Base-by-base conservation (phyloP, 1,284 basidiomycete genomes). In the Tilletiaria anomala region DNA sequence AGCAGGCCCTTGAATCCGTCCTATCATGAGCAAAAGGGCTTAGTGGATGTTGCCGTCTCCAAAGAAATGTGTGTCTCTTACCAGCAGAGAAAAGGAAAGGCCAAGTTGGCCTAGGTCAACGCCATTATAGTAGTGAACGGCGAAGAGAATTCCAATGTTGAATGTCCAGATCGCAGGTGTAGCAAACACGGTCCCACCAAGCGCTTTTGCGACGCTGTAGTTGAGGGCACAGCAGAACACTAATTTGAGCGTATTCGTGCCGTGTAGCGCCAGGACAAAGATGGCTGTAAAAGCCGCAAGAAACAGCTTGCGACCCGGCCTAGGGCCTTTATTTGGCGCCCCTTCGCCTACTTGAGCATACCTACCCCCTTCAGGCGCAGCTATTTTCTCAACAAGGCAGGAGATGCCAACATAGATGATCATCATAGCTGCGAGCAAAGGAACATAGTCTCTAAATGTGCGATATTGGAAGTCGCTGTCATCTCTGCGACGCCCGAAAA, bases 251-350 rank as follows among this genome's bases (percentile, higher is more conserved):
- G 75, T 69, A 53, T 82, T 84, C n/a, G 78, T 68, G 20, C 93
- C 93, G 65, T 96, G 91, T n/a, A 97, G 69, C 2, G 76, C 77
- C 15, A 78, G 44, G 32, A 93, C 71, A 69, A 87, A 78, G 37
- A 78, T 50, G n/a, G 77, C 39, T 2, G 83, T 78, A 53, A 80
- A 80, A 5, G 53, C 12, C 2, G 65, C 45, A 8, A 75, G 62
- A 51, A 78, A 74, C 10, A 50, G 12, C 35, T 22, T 12, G 24
- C 2, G 17, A 18, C 16, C 26, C 21, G 35, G 17, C 20, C n/a
- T 24, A 17, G 10, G 38, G 32, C 16, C 21, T n/a, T 21, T 21
- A 22, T 4, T 41, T 5, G 32, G n/a, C 12, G 32, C 14, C 81
- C 20, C 82, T 73, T 52, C 15, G 37, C 29, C 24, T 40, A 43